These are phyloP conservation scores for Alternaria atra DNA, from an alignment of 2,329 filamentous ascomycete genomes.

Conservation along the genomic window DNA sequence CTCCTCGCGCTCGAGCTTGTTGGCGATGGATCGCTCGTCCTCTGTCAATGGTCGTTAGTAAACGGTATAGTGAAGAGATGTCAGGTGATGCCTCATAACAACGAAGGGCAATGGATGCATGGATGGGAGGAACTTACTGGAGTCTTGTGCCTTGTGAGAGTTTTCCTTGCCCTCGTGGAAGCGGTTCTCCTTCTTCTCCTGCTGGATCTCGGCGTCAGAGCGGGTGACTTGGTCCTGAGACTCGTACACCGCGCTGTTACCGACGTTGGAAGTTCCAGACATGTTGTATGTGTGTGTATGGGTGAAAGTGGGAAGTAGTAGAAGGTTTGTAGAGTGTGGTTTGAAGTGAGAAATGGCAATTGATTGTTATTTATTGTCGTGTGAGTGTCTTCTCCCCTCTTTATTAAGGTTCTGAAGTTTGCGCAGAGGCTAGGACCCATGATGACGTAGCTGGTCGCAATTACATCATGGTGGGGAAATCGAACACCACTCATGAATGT, in stretches of 20 bases:
- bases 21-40: constrained; percentile 76
- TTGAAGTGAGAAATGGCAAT: constrained; percentile 5
- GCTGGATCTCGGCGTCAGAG: constrained; percentile 62
- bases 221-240: constrained; percentile 77
- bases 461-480: constrained; percentile 40
- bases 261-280: constrained; percentile 71
- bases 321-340: background rate
- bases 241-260: constrained; percentile 73
- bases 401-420: constrained; percentile 20
- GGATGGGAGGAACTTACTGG: constrained; percentile 64
- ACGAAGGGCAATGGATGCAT: background rate
- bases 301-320: background rate
- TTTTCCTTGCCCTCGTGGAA: constrained; percentile 77
- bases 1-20: constrained; percentile 72
- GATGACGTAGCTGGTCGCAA: constrained; percentile 33
- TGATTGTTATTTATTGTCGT: constrained; percentile 1
- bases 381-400: constrained; percentile 9
- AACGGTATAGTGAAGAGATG: background rate
- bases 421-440: constrained; percentile 20
- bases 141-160: constrained; percentile 74
- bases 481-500: constrained; percentile 19
- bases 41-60: constrained; percentile 56
- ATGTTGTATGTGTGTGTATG: constrained; percentile 47
- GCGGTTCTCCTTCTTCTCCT: constrained; percentile 63
- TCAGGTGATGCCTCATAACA: background rate